phyloP scores from a whole-genome alignment of 2,329 filamentous ascomycete species.

The Cephalotrichum gorgonifer region DNA sequence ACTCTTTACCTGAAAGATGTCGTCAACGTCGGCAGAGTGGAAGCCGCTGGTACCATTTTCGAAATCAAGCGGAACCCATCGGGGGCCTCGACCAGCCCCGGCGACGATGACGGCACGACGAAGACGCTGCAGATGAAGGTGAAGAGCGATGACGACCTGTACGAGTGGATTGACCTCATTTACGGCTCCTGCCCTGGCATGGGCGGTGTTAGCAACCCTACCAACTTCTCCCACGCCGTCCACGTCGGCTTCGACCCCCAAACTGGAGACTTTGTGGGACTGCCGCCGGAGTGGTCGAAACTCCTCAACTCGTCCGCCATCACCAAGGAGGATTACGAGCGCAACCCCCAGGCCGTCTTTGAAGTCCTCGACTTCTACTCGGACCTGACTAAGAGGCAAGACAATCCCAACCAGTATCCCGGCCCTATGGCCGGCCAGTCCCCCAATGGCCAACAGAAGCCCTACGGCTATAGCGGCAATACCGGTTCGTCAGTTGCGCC shows the following conservation, averaged over 20 bases:
- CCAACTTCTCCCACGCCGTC: slow-evolving; percentile 93
- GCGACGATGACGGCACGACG: slow-evolving; percentile 69
- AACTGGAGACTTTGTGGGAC: slow-evolving; percentile 86
- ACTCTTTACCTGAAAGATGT: slow-evolving; percentile 80
- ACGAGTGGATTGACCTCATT: slow-evolving; percentile 98
- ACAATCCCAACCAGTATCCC: slow-evolving; percentile 59
- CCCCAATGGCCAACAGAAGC: slow-evolving; percentile 47
- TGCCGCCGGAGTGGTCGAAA: slow-evolving; percentile 96
- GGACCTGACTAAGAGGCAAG: slow-evolving; percentile 65
- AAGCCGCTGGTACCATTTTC: slow-evolving; percentile 84
- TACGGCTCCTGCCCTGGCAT: slow-evolving; percentile 94
- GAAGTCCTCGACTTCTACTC: slow-evolving; percentile 81
- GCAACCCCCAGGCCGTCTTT: slow-evolving; percentile 79
- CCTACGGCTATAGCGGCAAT: slow-evolving; percentile 44
- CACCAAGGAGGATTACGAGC: slow-evolving; percentile 96
- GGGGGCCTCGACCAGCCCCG: slow-evolving; percentile 58
- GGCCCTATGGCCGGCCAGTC: slow-evolving; percentile 54
- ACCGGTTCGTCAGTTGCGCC: slow-evolving; percentile 53
- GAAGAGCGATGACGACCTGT: slow-evolving; percentile 91
- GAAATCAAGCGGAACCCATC: slow-evolving; percentile 76
- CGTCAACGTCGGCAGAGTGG: slow-evolving; percentile 80
- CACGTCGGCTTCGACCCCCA: slow-evolving; percentile 96
- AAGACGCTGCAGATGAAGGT: slow-evolving; percentile 86
- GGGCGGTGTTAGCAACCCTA: slow-evolving; percentile 96
- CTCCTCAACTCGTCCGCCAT: slow-evolving; percentile 92